These are phyloP conservation scores for Tympanopsis confertula DNA, from an alignment of 2,329 filamentous ascomycete genomes.

Conservation along the genomic window DNA sequence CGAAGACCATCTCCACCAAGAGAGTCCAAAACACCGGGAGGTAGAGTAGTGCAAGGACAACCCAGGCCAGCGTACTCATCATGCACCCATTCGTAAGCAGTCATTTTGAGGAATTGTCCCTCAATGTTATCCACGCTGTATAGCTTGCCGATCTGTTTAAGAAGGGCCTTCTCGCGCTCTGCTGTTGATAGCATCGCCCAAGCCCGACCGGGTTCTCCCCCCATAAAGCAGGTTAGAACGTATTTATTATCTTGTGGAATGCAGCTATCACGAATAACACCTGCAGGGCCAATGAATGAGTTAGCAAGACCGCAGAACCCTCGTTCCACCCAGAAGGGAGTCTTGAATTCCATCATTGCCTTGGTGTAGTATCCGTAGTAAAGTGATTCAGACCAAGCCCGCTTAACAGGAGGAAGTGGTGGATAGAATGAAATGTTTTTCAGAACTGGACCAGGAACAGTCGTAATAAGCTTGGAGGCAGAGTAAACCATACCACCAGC, in stretches of 20 bases:
- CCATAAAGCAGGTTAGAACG: not conserved
- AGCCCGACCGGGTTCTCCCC: not conserved
- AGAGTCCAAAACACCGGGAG: slow-evolving; percentile 7
- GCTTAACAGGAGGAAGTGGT: slow-evolving; percentile 10
- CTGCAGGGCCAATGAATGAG: not conserved
- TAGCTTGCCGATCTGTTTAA: not conserved
- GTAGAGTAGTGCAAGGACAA: slow-evolving; percentile 7
- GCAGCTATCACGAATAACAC: not conserved
- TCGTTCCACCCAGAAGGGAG: slow-evolving; percentile 6
- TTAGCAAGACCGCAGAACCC: slow-evolving; percentile 9
- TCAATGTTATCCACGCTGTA: not conserved
- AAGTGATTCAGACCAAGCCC: slow-evolving; percentile 9
- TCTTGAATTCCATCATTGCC: slow-evolving; percentile 14
- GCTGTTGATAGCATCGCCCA: not conserved
- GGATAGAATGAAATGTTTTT: slow-evolving; percentile 12
- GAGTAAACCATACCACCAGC: slow-evolving; percentile 4
- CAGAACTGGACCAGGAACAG: slow-evolving; percentile 9
- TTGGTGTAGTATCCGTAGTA: slow-evolving; percentile 14
- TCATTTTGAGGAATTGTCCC: not conserved
- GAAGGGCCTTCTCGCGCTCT: not conserved
- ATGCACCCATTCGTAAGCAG: not conserved
- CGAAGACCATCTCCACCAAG: slow-evolving; percentile 13
- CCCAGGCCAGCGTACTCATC: not conserved
- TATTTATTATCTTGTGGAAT: not conserved
- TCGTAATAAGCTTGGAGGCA: slow-evolving; percentile 7